A percentile compares a stretch with the other conserved stretches of the same genome.
These are phyloP conservation scores for Rhodotorula sp. DNA, from an alignment of 1,284 basidiomycete species.

Conservation along the genomic window DNA sequence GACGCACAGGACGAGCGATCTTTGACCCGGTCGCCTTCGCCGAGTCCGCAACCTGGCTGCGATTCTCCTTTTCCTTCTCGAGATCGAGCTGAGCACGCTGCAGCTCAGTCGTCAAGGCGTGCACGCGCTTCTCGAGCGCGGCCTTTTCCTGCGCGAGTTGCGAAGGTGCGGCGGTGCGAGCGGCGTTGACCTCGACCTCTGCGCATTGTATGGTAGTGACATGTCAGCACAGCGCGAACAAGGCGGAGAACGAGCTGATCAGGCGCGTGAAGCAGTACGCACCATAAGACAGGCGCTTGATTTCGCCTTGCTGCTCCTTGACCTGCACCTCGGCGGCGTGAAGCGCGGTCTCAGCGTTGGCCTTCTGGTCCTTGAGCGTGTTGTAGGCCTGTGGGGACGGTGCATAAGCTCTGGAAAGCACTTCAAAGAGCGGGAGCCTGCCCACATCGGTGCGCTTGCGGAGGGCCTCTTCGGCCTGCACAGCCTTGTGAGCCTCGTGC, in stretches of 20 bases:
- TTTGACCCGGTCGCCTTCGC: background rate
- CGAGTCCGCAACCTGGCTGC: background rate
- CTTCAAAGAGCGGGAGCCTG: background rate
- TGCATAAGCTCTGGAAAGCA: background rate
- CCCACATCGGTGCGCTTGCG: slow-evolving; percentile 21
- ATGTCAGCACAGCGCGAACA: background rate
- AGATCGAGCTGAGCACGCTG: slow-evolving; percentile 15
- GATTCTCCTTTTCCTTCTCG: slow-evolving; percentile 20
- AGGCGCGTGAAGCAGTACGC: background rate
- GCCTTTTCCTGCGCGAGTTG: slow-evolving; percentile 20
- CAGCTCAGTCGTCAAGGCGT: slow-evolving; percentile 22
- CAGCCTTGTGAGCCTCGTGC: slow-evolving; percentile 9
- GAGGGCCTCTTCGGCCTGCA: slow-evolving; percentile 19
- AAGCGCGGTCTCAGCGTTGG: slow-evolving; percentile 18
- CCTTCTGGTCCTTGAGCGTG: slow-evolving; percentile 23
- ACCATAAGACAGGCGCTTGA: slow-evolving; percentile 23
- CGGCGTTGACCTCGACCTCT: slow-evolving; percentile 24
- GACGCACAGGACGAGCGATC: slow-evolving; percentile 9
- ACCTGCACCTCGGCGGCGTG: slow-evolving; percentile 1
- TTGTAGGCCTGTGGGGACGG: slow-evolving; percentile 14
- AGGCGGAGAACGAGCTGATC: no score
- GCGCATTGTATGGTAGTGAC: no score
- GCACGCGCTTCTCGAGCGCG: slow-evolving; percentile 24
- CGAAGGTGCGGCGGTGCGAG: slow-evolving; percentile 2
- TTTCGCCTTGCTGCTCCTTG: slow-evolving; percentile 20